Base-by-base conservation (phyloP, 345 rosid species). In the Chamaenerion angustifolium region DNA sequence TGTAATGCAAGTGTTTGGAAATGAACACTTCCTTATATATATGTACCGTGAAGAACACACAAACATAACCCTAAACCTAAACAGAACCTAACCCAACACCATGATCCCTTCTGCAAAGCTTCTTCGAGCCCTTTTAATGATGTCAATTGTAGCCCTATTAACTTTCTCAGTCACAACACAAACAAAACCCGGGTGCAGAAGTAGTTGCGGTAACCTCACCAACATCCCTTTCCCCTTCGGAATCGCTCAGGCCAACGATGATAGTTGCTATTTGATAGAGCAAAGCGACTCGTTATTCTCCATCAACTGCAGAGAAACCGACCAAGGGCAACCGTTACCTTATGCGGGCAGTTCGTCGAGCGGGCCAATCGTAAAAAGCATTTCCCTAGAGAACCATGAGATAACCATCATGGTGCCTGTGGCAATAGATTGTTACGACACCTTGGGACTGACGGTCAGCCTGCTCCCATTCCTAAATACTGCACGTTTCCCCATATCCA, bases 201-300 rank as follows among this genome's bases (percentile, higher is more conserved):
- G 44, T 14, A 8, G 23, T n/a, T 64, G 69, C 14, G 65, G 64
- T 0, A 4, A 8, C 1, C 11, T 63, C 11, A 46, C 25, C 25
- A 4, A 7, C 35, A 51, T 63, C 19, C 56, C 68, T 4, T 68
- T n/a, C 42, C 72, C 72, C 1, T 63, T 68, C 12, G 72, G 68
- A 9, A 46, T 45, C 10, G n/a, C n/a, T n/a, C n/a, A n/a, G n/a
- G n/a, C n/a, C n/a, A n/a, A n/a, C n/a, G 10, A 13, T 15, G 12
- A n/a, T 8, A 47, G 2, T 12, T 51, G 55, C 55, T 51, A 51
- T 43, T n/a, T 11, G 2, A 6, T 3, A 1, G 44, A 7, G 15
- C 19, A 31, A 16, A 4, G 43, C 13, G 0, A 1, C 0, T 4
- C n/a, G n/a, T n/a, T 40, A 6, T 54, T 54, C 41, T 11, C 18